phyloP scores from a whole-genome alignment of 2,329 filamentous ascomycete genomes.

The Colletotrichum tabaci region DNA sequence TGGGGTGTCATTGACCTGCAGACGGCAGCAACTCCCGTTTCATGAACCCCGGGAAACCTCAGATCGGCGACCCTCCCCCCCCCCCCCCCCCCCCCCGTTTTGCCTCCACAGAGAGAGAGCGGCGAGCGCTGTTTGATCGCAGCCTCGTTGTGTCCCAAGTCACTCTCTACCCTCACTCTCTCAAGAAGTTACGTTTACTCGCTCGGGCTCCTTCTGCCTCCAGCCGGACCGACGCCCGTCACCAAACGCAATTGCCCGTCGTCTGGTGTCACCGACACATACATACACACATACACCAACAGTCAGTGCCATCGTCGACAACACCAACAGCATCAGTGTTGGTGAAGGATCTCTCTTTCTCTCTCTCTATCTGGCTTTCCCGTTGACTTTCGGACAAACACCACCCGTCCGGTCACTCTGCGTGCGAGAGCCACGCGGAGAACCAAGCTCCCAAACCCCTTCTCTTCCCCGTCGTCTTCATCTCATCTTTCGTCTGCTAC shows the following conservation, averaged over 20 bases:
- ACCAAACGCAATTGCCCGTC: conserved; percentile 36
- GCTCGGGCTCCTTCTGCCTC: neutral
- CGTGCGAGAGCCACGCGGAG: neutral
- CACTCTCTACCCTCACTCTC: neutral
- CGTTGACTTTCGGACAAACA: conserved; percentile 29
- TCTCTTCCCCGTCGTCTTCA: neutral
- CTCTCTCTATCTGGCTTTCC: neutral
- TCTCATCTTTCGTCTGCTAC: neutral
- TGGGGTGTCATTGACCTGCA: conserved; percentile 37
- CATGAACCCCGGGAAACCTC: conserved; percentile 27
- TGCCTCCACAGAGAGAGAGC: neutral
- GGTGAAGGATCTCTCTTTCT: neutral
- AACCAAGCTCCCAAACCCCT: neutral
- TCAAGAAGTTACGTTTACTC: too few relatives aligned
- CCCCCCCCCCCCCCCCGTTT: too few relatives aligned
- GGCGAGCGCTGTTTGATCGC: conserved; percentile 18
- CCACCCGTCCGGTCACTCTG: conserved; percentile 24
- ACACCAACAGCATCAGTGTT: neutral
- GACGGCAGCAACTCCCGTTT: conserved; percentile 32
- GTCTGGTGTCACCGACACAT: conserved; percentile 18
- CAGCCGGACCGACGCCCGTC: conserved; percentile 25
- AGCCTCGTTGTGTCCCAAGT: neutral
- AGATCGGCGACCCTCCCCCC: neutral
- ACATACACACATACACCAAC: too few relatives aligned
- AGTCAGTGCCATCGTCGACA: conserved; percentile 16